Evolutionary conservation across 805 yeast genomes (phyloP), one percentile per base, ranked within the genome.

Genomic region (Spencermartinsiella europaea): DNA sequence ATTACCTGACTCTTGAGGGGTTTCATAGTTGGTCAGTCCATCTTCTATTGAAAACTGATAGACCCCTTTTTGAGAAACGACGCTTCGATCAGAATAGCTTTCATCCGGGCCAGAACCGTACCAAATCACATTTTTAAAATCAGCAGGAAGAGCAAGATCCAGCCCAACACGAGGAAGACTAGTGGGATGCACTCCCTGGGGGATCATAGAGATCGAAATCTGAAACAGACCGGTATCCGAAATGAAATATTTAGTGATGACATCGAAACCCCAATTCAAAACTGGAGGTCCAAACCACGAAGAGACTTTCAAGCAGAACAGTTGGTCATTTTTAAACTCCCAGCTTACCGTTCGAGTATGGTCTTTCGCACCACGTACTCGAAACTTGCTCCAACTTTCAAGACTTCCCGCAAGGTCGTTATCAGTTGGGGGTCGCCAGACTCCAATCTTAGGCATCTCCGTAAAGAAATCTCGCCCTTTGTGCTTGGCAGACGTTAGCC

Each of bases 71-170:
- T 40, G 50, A 34, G 57, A 62, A 5, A 60, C 58, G 31, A 52
- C 56, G 21, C 54, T 55, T 45, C 60, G 60, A 45, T 64, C 69
- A 12, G 57, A 42, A 48, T 64, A 64, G 31, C 63, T 56, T 48
- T 64, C 68, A 12, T 60, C 64, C 2, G 68, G 68, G 7, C 68
- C 69, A 21, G 60, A 38, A 4, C 69, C 69, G 27, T 61, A 59
- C 66, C 66, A 64, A 22, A 34, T 41, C 3, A 52, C 61, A 10
- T 20, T 31, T 12, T 49, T 49, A 7, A 53, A 5, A 8, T 42
- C 39, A 1, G 48, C 45, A 5, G 58, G 52, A 4, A 61, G 27
- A 5, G 43, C 36, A 34, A 61, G 58, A 40, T 63, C 65, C 46
- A 58, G 54, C 12, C 69, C 69, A 10, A 64, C 42, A 15, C 68